phyloP scores from a whole-genome alignment of 106 monocot species.

The Dendrobium chrysotoxum region DNA sequence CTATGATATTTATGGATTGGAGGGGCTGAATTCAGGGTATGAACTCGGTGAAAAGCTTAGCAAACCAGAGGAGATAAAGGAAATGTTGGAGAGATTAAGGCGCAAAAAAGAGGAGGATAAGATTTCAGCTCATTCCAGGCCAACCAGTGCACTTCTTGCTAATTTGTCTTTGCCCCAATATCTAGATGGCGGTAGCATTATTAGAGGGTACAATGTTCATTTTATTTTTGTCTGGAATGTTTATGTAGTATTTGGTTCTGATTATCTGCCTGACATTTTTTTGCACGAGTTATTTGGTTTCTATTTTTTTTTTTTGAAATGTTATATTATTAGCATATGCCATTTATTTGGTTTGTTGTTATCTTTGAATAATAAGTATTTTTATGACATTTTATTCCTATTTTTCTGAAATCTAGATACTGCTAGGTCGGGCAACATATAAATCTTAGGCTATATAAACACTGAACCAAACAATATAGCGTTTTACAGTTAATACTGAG shows the following conservation, averaged over 20 bases:
- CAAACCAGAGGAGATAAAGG: slow-evolving; percentile 81
- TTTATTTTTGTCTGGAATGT: background rate
- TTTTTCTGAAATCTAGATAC: background rate
- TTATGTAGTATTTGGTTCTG: background rate
- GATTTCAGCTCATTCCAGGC: slow-evolving; percentile 34
- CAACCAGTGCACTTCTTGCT: slow-evolving; percentile 57
- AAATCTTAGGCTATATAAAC: no score
- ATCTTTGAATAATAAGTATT: background rate
- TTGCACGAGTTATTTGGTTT: background rate
- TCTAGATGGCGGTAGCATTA: slow-evolving; percentile 61
- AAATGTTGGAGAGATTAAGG: slow-evolving; percentile 66
- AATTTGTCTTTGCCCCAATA: slow-evolving; percentile 79
- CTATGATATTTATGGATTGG: slow-evolving; percentile 97
- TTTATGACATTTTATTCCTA: background rate
- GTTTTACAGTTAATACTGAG: background rate
- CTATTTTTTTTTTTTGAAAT: background rate
- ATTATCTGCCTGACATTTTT: background rate
- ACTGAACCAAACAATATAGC: background rate
- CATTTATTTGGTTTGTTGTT: background rate
- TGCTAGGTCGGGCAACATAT: background rate
- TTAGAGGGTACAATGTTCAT: slow-evolving; percentile 54
- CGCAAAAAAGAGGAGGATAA: slow-evolving; percentile 74
- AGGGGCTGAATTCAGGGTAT: slow-evolving; percentile 73
- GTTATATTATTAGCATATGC: background rate
- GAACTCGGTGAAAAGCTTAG: slow-evolving; percentile 79